Evolutionary conservation across 2,329 filamentous ascomycete species (phyloP).

Genomic region (Monilinia vaccinii-corymbosi): DNA sequence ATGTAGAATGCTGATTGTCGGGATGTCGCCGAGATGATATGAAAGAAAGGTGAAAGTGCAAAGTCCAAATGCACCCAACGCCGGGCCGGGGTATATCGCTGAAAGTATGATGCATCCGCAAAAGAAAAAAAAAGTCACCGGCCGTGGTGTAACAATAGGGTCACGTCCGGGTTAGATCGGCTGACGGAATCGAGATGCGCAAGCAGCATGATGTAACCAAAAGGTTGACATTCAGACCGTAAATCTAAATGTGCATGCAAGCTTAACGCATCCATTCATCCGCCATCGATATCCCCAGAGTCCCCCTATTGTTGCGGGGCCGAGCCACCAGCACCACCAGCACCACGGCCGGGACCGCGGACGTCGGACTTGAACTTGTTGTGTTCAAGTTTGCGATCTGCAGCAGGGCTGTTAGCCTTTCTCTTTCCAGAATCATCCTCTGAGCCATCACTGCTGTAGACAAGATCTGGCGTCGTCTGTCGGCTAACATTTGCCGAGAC

Average conservation of each 20-base stretch:
- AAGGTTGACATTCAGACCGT: background rate
- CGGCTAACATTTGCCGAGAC: background rate
- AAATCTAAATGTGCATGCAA: background rate
- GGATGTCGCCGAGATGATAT: background rate
- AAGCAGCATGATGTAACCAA: background rate
- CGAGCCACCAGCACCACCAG: background rate
- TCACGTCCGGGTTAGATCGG: background rate
- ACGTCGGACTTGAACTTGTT: background rate
- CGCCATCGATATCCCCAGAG: background rate
- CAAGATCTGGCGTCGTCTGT: background rate
- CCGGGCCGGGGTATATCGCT: constrained; percentile 2
- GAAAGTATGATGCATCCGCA: background rate
- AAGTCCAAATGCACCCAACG: background rate
- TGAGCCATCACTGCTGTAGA: background rate
- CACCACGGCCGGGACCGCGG: background rate
- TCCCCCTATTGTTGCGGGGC: background rate
- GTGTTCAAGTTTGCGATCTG: background rate
- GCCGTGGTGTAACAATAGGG: background rate
- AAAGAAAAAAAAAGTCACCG: background rate
- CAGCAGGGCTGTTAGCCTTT: background rate
- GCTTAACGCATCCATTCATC: background rate
- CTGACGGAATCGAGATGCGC: background rate
- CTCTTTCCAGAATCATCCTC: background rate
- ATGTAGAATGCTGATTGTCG: background rate
- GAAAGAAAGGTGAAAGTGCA: background rate